Conservation (phyloP, 768 basidiomycete species). For the Termitomyces sp. region DNA sequence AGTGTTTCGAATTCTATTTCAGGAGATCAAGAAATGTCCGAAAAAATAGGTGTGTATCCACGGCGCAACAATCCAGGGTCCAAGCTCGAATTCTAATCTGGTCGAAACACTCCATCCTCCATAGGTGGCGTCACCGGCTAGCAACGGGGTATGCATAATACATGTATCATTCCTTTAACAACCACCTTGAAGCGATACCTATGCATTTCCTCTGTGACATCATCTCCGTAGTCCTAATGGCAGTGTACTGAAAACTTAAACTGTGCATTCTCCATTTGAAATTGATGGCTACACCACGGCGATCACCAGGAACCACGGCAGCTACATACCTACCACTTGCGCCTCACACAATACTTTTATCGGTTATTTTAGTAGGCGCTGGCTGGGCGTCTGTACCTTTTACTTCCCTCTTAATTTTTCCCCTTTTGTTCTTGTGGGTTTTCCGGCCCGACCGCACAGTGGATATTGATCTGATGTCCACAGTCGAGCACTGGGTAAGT, state of each 20-base stretch:
- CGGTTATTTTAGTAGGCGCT: not conserved
- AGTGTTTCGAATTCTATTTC: not conserved
- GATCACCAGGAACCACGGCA: not conserved
- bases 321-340: not conserved
- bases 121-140: not conserved
- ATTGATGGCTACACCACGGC: not conserved
- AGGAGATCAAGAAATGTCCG: not conserved
- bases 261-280: not conserved
- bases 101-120: not conserved
- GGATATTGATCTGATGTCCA: not conserved
- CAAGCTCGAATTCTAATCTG: not conserved
- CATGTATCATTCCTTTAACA: not conserved
- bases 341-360: not conserved
- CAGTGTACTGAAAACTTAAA: not conserved
- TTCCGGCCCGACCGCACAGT: not conserved
- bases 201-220: no score
- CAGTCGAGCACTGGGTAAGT: not conserved
- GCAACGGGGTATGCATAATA: not conserved
- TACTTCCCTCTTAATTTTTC: not conserved
- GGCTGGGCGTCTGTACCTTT: not conserved
- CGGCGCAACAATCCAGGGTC: not conserved
- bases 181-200: not conserved
- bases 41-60: no score
- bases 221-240: not conserved
- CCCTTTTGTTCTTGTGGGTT: not conserved